phyloP scores from a whole-genome alignment of 306 rosid genomes.

The Lathyrus oleraceus region DNA sequence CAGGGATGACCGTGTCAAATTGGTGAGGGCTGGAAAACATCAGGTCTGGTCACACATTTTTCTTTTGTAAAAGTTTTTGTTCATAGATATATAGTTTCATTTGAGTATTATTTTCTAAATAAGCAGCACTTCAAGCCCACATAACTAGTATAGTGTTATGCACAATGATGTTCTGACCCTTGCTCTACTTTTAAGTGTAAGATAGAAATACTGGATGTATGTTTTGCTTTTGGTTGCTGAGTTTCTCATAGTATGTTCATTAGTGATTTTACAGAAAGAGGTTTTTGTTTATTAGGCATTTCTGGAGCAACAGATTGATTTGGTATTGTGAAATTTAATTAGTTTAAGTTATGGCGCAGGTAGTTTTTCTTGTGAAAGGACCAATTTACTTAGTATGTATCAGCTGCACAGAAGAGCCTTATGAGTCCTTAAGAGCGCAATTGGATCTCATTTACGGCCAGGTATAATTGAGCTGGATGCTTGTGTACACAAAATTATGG shows the following conservation, averaged over 20 bases:
- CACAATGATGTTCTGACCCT: constrained; percentile 4
- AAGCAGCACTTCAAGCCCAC: constrained; percentile 8
- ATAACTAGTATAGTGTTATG: constrained; percentile 12
- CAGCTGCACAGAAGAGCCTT: constrained; percentile 95
- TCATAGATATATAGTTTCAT: neutral
- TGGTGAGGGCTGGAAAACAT: constrained; percentile 89
- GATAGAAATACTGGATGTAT: constrained; percentile 1
- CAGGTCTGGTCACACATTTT: constrained; percentile 60
- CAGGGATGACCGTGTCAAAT: constrained; percentile 84
- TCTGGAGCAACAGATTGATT: constrained; percentile 3
- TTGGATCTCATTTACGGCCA: constrained; percentile 88
- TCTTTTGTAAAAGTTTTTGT: constrained; percentile 26
- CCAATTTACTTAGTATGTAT: constrained; percentile 95
- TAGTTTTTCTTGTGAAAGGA: constrained; percentile 93
- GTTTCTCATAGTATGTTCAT: constrained; percentile 29
- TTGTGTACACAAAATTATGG: constrained; percentile 6
- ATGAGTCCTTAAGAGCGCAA: constrained; percentile 77
- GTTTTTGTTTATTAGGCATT: neutral
- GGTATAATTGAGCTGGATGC: constrained; percentile 55
- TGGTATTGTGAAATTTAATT: neutral
- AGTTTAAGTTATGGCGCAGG: constrained; percentile 48
- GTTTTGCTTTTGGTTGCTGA: constrained; percentile 24
- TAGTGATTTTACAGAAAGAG: neutral
- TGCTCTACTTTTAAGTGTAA: constrained; percentile 19
- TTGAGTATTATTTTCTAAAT: constrained; percentile 12